Conservation (phyloP, 1,284 basidiomycete species). For the Ganoderma meredithae region DNA sequence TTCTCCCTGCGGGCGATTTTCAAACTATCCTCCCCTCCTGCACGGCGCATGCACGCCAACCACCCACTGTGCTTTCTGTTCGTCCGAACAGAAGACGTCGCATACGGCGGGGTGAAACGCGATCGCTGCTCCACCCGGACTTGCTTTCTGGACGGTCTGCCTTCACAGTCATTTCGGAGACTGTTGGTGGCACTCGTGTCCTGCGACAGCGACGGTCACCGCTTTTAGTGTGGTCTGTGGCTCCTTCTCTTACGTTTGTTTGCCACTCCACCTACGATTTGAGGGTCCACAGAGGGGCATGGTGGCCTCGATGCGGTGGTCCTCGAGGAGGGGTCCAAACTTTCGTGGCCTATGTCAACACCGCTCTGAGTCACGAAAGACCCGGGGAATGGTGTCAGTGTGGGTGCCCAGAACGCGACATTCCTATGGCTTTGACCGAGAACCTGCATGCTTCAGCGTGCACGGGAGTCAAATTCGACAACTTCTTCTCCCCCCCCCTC, state of each 20-base stretch:
- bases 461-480: neutral
- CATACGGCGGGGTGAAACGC: slow-evolving; percentile 2
- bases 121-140: slow-evolving; percentile 5
- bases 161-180: slow-evolving; percentile 7
- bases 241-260: slow-evolving; percentile 7
- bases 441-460: neutral
- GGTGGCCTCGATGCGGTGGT: slow-evolving; percentile 6
- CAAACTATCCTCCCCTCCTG: neutral
- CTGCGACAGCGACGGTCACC: neutral
- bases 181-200: neutral
- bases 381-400: neutral
- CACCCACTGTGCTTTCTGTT: neutral
- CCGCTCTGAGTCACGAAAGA: slow-evolving; percentile 2
- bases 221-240: slow-evolving; percentile 4
- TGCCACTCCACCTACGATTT: neutral
- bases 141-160: neutral
- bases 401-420: neutral
- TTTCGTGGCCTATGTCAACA: neutral
- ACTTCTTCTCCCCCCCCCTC: neutral
- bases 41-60: neutral
- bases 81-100: neutral
- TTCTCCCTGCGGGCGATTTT: neutral
- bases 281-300: neutral
- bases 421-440: neutral
- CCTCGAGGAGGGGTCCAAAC: neutral